Evolutionary conservation across 2,329 filamentous ascomycete genomes (phyloP).

Genomic region (Ophiognomonia clavigignenti-juglandacearum): DNA sequence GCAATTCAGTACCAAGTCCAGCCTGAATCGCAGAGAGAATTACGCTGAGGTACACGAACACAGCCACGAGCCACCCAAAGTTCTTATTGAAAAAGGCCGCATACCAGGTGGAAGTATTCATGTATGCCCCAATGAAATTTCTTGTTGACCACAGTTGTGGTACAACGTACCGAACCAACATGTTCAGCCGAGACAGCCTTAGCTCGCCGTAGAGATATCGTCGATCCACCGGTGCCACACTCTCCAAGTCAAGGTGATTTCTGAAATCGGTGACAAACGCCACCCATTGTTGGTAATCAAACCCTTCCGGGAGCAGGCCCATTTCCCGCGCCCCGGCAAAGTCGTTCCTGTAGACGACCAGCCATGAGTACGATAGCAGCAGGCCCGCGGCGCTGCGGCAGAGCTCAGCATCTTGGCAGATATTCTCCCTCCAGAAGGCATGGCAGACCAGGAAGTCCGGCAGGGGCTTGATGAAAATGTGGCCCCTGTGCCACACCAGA

Average conservation of each 20-base stretch:
- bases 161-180: conserved; percentile 29
- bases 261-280: conserved; percentile 24
- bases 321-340: conserved; percentile 28
- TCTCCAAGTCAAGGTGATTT: conserved; percentile 19
- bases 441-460: conserved; percentile 25
- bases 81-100: conserved; percentile 30
- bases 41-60: conserved; percentile 21
- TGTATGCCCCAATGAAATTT: conserved; percentile 18
- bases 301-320: conserved; percentile 23
- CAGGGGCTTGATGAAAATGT: conserved; percentile 24
- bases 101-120: conserved; percentile 28
- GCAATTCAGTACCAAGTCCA: conserved; percentile 23
- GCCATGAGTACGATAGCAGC: conserved; percentile 34
- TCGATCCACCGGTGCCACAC: conserved; percentile 25
- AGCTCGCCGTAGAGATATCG: conserved; percentile 40
- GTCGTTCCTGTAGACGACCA: conserved; percentile 34
- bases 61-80: conserved; percentile 28
- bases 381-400: conserved; percentile 30
- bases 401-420: conserved; percentile 17
- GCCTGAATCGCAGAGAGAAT: conserved; percentile 33
- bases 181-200: conserved; percentile 36
- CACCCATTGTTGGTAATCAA: conserved; percentile 28
- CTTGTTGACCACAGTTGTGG: neutral
- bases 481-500: conserved; percentile 20
- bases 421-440: conserved; percentile 17